These are phyloP conservation scores for Sporothrix schenckii DNA, from an alignment of 2,329 filamentous ascomycete species.

Conservation along the genomic window DNA sequence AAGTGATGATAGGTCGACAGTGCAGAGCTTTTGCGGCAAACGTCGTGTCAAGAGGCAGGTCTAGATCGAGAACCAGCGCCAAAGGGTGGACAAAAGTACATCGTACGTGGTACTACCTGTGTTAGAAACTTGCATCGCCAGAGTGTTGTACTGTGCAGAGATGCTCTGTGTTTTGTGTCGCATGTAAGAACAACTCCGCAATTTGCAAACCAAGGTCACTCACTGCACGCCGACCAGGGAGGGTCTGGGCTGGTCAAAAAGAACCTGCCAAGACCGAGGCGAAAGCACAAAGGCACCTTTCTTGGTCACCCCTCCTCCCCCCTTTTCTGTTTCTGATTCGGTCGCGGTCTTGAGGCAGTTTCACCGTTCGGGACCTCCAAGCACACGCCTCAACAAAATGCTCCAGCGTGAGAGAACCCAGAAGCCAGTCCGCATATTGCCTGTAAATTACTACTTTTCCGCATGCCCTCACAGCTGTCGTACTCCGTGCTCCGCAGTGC, in stretches of 20 bases:
- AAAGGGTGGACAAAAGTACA: background rate
- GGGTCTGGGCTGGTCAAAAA: background rate
- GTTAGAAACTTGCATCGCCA: background rate
- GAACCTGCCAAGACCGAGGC: conserved; percentile 11
- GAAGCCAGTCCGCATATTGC: background rate
- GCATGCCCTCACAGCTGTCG: background rate
- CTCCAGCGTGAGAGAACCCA: background rate
- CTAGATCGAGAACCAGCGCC: background rate
- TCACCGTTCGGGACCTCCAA: conserved; percentile 27
- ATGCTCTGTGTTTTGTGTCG: background rate
- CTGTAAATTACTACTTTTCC: background rate
- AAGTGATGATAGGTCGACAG: conserved; percentile 14
- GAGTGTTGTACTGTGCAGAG: conserved; percentile 15
- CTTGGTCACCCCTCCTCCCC: background rate
- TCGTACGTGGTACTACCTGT: background rate
- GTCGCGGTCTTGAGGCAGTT: conserved; percentile 3
- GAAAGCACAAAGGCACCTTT: background rate
- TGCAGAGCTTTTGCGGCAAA: conserved; percentile 22
- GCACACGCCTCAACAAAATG: conserved; percentile 20
- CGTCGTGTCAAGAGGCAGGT: background rate
- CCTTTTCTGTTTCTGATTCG: conserved; percentile 28
- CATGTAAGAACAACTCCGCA: background rate
- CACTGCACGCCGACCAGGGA: background rate
- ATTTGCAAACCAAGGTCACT: background rate
- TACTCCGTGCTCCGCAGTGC: conserved; percentile 19